Evolutionary conservation across 2,329 filamentous ascomycete species (phyloP).

Genomic region (Pseudocercospora macadamiae): DNA sequence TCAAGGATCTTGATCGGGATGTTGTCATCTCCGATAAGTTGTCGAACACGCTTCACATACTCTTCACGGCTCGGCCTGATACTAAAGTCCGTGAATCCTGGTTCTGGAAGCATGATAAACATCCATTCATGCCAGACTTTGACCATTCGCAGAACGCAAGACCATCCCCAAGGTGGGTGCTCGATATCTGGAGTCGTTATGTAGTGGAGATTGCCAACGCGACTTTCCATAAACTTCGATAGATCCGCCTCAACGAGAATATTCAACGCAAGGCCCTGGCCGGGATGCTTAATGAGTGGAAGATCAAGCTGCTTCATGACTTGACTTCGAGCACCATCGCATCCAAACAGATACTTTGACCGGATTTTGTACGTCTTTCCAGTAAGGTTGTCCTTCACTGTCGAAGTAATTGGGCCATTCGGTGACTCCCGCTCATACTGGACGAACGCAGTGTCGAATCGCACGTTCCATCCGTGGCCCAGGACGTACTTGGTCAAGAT

Average conservation of each 20-base stretch:
- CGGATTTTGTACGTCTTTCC: constrained; percentile 50
- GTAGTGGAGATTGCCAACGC: constrained; percentile 64
- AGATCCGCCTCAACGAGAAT: constrained; percentile 57
- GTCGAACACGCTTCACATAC: constrained; percentile 49
- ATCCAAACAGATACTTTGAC: constrained; percentile 62
- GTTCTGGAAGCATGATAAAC: constrained; percentile 50
- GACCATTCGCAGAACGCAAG: constrained; percentile 60
- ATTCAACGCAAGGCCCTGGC: constrained; percentile 55
- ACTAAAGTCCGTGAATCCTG: constrained; percentile 40
- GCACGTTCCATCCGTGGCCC: constrained; percentile 43
- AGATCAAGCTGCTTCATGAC: constrained; percentile 52
- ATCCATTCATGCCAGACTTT: constrained; percentile 66
- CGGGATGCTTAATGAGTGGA: constrained; percentile 47
- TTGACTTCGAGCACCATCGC: constrained; percentile 56
- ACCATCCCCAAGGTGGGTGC: constrained; percentile 56
- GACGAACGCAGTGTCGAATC: constrained; percentile 46
- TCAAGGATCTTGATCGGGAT: constrained; percentile 56
- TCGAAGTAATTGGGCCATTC: constrained; percentile 38
- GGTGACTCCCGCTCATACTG: constrained; percentile 28
- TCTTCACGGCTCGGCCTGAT: constrained; percentile 51
- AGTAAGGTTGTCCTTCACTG: constrained; percentile 42
- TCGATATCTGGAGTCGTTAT: constrained; percentile 57
- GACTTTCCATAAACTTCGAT: constrained; percentile 51
- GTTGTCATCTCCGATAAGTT: constrained; percentile 60
- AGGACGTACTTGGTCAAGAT: constrained; percentile 45